Percentiles rank a stretch among this genome's conserved stretches.
These are phyloP conservation scores for Candida verbasci DNA, from an alignment of 805 yeast genomes.

Conservation along the genomic window DNA sequence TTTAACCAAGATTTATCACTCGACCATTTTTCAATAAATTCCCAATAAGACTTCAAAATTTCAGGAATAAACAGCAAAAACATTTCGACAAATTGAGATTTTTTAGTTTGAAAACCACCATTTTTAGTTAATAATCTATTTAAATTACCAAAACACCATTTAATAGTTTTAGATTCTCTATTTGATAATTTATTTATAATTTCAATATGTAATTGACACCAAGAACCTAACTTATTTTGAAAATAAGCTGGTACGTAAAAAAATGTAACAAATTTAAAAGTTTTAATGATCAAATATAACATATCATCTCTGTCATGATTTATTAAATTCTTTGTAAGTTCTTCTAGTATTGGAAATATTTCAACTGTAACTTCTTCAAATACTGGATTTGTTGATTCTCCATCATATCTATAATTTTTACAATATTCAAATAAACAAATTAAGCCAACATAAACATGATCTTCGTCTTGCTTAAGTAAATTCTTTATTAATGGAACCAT, in stretches of 20 bases:
- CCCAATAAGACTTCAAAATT: constrained; percentile 39
- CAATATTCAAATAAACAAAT: constrained; percentile 38
- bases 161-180: constrained; percentile 31
- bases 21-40: constrained; percentile 40
- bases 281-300: constrained; percentile 37
- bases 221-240: constrained; percentile 31
- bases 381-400: constrained; percentile 46
- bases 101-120: constrained; percentile 35
- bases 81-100: constrained; percentile 25
- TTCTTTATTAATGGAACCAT: constrained; percentile 35
- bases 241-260: constrained; percentile 36
- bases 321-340: constrained; percentile 24
- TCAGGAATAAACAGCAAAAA: constrained; percentile 39
- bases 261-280: constrained; percentile 37
- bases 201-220: constrained; percentile 38
- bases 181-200: constrained; percentile 39
- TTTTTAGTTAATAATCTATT: constrained; percentile 39
- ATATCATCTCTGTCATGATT: constrained; percentile 24
- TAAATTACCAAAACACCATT: constrained; percentile 44
- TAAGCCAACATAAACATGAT: constrained; percentile 38
- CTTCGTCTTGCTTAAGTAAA: constrained; percentile 25
- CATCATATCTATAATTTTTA: constrained; percentile 36
- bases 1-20: constrained; percentile 34
- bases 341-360: constrained; percentile 34
- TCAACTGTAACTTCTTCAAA: constrained; percentile 33